Base-by-base conservation (phyloP, 164 flowering plant genomes). In the Saururus chinensis region DNA sequence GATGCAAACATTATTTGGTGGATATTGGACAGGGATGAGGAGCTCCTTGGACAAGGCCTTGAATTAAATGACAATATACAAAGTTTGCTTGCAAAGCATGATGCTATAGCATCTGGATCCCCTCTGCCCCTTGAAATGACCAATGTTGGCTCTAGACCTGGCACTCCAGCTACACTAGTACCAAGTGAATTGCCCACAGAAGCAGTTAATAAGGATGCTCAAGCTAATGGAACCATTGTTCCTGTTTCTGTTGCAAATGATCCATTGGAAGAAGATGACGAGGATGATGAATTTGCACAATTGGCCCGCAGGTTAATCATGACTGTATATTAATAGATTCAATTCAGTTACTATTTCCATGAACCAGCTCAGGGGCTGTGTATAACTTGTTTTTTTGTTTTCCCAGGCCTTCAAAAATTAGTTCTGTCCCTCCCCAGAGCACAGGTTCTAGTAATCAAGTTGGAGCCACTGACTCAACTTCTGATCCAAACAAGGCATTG, bases 11-110 rank as follows among this genome's bases (percentile, higher is more conserved):
- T n/a, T n/a, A n/a, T n/a, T n/a, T n/a, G n/a, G n/a, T n/a, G n/a
- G n/a, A n/a, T n/a, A n/a, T n/a, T n/a, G n/a, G 58, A 66, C 80
- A 93, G 99, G 61, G 97, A 93, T 70, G 96, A 88, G 65, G 92
- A 83, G 69, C 86, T 93, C 71, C 88, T 93, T 53, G 88, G 73
- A 51, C 81, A 72, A 55, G 97, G 96, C 52, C 92, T 95, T 63
- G 87, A 79, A 53, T 55, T 95, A 60, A 90, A 95, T 77, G 99
- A 95, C 71, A 61, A 63, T 64, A 53, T 95, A 62, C 97, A 91
- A 70, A 75, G 49, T 71, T 56, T 86, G 69, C 87, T 95, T 60
- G 91, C 87, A 49, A 95, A 76, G 71, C 85, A 91, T 71, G 99
- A 91, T 67, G 88, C 93, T 14, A 80, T 95, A 56, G 96, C 92